Evolutionary conservation across 352 stramenopile species (phyloP).

Genomic region (Detonula confervacea): DNA sequence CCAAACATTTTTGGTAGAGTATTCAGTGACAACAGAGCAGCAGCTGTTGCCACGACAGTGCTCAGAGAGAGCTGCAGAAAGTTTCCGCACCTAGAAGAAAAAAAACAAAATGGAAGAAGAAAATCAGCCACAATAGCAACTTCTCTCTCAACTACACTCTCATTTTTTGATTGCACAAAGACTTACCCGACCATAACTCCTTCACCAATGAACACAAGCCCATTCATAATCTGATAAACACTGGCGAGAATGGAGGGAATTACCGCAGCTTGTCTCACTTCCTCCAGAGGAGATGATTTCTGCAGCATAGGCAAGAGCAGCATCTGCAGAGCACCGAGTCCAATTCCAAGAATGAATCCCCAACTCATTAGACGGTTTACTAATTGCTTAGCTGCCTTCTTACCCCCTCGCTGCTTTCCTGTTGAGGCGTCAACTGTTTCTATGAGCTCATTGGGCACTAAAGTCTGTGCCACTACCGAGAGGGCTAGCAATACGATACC

Average conservation of each 20-base stretch:
- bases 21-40: slow-evolving; percentile 68
- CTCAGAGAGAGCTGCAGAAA: slow-evolving; percentile 79
- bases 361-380: slow-evolving; percentile 83
- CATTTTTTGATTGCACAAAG: neutral
- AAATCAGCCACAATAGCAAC: neutral
- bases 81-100: slow-evolving; percentile 53
- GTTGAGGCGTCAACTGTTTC: slow-evolving; percentile 64
- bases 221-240: slow-evolving; percentile 85
- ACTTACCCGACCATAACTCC: slow-evolving; percentile 77
- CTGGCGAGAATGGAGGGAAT: slow-evolving; percentile 79
- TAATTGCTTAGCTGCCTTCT: slow-evolving; percentile 71
- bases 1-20: slow-evolving; percentile 73
- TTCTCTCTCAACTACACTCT: neutral
- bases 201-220: slow-evolving; percentile 85
- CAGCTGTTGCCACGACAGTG: slow-evolving; percentile 71
- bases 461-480: slow-evolving; percentile 75
- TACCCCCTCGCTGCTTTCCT: slow-evolving; percentile 62
- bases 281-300: slow-evolving; percentile 82
- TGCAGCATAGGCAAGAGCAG: slow-evolving; percentile 73
- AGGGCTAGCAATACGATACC: slow-evolving; percentile 82
- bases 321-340: slow-evolving; percentile 75
- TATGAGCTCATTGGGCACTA: slow-evolving; percentile 80
- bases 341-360: slow-evolving; percentile 77
- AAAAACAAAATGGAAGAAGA: slow-evolving; percentile 7
- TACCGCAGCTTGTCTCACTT: slow-evolving; percentile 78